These are phyloP conservation scores for Irineochytrium annulatum DNA, from an alignment of 192 early-diverging fungal genomes.

Conservation along the genomic window DNA sequence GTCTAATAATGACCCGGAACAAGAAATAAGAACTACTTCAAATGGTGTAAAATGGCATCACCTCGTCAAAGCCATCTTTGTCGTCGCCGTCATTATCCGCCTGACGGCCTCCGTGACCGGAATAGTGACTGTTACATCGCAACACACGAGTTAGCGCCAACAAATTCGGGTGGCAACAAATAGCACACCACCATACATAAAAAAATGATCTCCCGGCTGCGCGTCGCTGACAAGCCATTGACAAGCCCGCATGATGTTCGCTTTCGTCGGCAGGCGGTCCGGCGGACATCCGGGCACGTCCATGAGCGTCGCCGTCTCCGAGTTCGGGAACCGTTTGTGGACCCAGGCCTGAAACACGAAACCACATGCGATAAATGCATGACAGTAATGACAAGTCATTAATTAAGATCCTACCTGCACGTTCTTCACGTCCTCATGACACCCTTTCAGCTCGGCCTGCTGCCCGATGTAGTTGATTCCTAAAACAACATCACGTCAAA, in stretches of 20 bases:
- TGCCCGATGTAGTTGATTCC: neutral
- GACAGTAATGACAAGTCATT: neutral
- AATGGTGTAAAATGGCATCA: no score
- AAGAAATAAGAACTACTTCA: slow-evolving; percentile 3
- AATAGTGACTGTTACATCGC: no score
- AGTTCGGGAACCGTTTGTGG: neutral
- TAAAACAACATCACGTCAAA: no score
- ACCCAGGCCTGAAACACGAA: neutral
- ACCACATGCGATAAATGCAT: neutral
- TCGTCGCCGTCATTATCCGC: slow-evolving; percentile 43
- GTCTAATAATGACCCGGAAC: slow-evolving; percentile 37
- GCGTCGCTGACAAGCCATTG: slow-evolving; percentile 49
- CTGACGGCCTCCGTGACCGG: slow-evolving; percentile 62
- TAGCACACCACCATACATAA: no score
- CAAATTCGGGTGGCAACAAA: no score
- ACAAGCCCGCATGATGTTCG: slow-evolving; percentile 48
- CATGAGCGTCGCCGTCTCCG: neutral
- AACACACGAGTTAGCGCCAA: no score
- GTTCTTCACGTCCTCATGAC: neutral
- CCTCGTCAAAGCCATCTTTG: slow-evolving; percentile 9
- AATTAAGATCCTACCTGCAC: neutral
- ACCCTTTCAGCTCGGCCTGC: neutral
- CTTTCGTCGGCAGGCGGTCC: slow-evolving; percentile 31
- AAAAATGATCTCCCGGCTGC: slow-evolving; percentile 46
- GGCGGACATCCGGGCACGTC: neutral